phyloP scores from a whole-genome alignment of 2,329 filamentous ascomycete genomes.

The Monilinia fructigena region DNA sequence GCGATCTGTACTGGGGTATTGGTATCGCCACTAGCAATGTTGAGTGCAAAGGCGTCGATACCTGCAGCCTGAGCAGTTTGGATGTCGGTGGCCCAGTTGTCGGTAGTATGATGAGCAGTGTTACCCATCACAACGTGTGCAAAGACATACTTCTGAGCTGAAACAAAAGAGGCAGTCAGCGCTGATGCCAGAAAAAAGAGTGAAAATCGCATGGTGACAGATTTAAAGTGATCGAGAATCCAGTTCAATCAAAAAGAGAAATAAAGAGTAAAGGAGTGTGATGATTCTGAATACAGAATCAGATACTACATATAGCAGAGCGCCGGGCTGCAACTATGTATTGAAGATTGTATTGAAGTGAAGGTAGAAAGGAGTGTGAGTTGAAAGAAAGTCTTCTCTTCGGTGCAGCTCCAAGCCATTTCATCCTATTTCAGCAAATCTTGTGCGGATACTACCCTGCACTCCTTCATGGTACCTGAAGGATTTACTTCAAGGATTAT shows the following conservation, averaged over 20 bases:
- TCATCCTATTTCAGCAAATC: conserved; percentile 13
- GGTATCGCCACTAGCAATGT: conserved; percentile 38
- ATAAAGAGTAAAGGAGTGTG: conserved; percentile 13
- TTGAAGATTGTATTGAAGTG: not conserved
- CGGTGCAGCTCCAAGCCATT: conserved; percentile 18
- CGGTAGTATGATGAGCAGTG: conserved; percentile 37
- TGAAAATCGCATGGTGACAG: conserved; percentile 22
- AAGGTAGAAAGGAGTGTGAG: not conserved
- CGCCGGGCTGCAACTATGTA: conserved; percentile 13
- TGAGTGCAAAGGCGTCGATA: conserved; percentile 43
- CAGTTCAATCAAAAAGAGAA: conserved; percentile 9
- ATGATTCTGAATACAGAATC: conserved; percentile 15
- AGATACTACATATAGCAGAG: conserved; percentile 17
- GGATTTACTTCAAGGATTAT: conserved; percentile 1
- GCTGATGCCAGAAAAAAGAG: conserved; percentile 22
- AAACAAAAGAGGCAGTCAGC: conserved; percentile 22
- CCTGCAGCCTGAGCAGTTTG: conserved; percentile 40
- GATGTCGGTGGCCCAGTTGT: conserved; percentile 41
- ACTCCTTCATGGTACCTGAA: conserved; percentile 12
- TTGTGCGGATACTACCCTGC: conserved; percentile 9
- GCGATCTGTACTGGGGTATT: conserved; percentile 41
- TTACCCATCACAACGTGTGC: conserved; percentile 40
- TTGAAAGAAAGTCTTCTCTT: conserved; percentile 13
- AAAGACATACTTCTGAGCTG: conserved; percentile 36
- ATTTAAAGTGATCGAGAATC: not conserved